Percentiles rank a stretch among this genome's conserved stretches.
phyloP scores from a whole-genome alignment of 306 rosid genomes.

The Vigna reflexopilosa region DNA sequence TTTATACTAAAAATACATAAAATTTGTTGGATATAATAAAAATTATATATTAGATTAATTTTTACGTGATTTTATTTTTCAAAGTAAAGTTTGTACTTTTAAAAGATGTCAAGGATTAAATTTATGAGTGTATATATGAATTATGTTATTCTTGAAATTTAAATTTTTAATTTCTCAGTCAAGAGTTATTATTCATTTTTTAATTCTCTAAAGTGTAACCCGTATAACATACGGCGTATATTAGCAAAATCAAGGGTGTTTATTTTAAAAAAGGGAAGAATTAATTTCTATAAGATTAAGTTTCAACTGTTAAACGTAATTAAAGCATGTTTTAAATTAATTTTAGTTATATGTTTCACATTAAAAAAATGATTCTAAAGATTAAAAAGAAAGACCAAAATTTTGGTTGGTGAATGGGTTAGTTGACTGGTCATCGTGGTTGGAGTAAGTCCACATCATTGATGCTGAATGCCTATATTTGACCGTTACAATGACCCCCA shows the following conservation, averaged over 20 bases:
- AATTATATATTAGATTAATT: no score
- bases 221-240: neutral
- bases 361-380: neutral
- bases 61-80: no score
- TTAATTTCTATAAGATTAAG: no score
- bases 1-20: neutral
- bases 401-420: neutral
- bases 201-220: neutral
- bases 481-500: neutral
- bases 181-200: neutral
- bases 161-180: no score
- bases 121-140: no score
- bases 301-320: neutral
- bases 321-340: neutral
- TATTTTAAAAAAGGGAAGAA: no score
- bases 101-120: no score
- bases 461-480: neutral
- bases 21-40: no score
- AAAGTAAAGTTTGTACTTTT: no score
- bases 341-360: neutral
- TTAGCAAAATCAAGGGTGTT: neutral
- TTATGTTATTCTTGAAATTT: no score
- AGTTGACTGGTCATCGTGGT: neutral
- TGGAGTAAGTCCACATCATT: constrained; percentile 29
- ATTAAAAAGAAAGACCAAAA: neutral